Evolutionary conservation across 169 alveolate species (phyloP).

Genomic region (Cryptosporidium sp.): DNA sequence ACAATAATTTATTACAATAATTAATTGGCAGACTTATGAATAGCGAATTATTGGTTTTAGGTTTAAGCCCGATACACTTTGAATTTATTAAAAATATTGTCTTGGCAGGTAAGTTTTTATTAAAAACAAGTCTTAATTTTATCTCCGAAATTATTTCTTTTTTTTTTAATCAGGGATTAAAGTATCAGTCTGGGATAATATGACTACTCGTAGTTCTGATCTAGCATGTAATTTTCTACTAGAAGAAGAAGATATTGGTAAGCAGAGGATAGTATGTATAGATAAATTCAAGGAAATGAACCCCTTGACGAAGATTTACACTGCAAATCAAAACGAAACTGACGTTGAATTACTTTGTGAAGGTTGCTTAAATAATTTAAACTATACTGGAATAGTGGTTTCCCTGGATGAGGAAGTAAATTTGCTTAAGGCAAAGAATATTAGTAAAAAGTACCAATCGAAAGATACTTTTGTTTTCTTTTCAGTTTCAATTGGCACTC

Average conservation of each 20-base stretch:
- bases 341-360: constrained; percentile 4
- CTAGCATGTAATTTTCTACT: constrained; percentile 32
- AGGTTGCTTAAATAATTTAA: neutral
- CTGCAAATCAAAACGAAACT: neutral
- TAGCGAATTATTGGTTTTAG: constrained; percentile 71
- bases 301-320: constrained; percentile 35
- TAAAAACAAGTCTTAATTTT: neutral
- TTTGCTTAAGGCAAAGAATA: constrained; percentile 11
- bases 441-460: constrained; percentile 19
- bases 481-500: constrained; percentile 53
- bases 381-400: constrained; percentile 36
- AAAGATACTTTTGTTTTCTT: constrained; percentile 8
- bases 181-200: constrained; percentile 50
- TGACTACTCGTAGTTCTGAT: constrained; percentile 1
- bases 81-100: constrained; percentile 76
- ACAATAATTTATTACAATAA: neutral
- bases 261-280: constrained; percentile 15
- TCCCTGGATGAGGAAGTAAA: constrained; percentile 47
- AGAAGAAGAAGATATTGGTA: constrained; percentile 48
- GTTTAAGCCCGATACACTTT: constrained; percentile 76
- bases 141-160: neutral
- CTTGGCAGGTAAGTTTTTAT: constrained; percentile 77
- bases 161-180: constrained; percentile 21
- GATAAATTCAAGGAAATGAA: constrained; percentile 53
- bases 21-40: constrained; percentile 46